Base-by-base conservation (phyloP, 495 filamentous ascomycete genomes). In the Penicillium coprophilum region DNA sequence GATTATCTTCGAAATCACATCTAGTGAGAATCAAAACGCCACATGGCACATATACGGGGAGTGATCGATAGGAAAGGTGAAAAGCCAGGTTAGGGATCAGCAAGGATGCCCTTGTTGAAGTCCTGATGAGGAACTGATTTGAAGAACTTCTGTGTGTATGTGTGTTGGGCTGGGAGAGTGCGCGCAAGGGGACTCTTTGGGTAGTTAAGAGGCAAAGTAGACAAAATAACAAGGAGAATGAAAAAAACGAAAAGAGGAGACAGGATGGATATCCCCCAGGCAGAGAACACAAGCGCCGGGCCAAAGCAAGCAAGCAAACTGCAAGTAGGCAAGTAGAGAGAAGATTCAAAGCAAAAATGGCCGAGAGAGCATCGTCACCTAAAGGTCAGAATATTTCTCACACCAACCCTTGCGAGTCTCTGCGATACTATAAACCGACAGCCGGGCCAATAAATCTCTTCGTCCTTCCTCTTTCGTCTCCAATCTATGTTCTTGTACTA, bases 101-200 rank as follows among this genome's bases (percentile, higher is more conserved):
- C 63, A 61, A 50, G 11, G 58, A 64, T 55, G 47, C 63, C 65
- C 63, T 65, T 56, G 56, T 67, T 59, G 65, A 61, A 60, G 61
- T 64, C 66, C 64, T 66, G 54, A 66, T 67, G 64, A 69, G 66
- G 64, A 66, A 60, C 60, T 63, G 51, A 56, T 66, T 69, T 64
- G 62, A 64, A 62, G 61, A 68, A 66, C 54, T 50, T 60, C 48
- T 61, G 60, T 64, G 62, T 69, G 64, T 66, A 62, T 68, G 58
- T 68, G 63, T 59, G 27, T 55, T 56, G 50, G 57, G 58, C 48
- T 66, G 66, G 60, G 65, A 66, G 65, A 69, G 66, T 66, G 66
- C 66, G 66, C 66, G 66, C 61, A 60, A 56, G 56, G 65, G 66
- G 59, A 66, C 64, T 69, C 66, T 69, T 66, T 62, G 66, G 66